Percentiles rank a stretch among this genome's conserved stretches.
Evolutionary conservation across 1,284 basidiomycete genomes (phyloP).

Genomic region (Bjerkandera adusta): DNA sequence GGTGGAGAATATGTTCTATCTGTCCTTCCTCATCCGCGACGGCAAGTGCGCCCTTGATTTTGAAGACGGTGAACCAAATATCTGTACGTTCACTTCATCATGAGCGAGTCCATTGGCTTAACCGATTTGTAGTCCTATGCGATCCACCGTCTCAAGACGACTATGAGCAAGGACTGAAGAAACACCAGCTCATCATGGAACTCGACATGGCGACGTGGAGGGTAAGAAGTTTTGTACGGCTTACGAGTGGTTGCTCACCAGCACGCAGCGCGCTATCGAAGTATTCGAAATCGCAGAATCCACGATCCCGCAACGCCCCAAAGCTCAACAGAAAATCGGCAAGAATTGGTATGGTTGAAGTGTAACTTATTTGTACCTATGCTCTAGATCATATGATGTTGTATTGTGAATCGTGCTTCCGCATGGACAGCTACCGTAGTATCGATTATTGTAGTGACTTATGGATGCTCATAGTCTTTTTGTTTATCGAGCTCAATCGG

Average conservation of each 20-base stretch:
- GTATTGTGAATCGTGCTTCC: too few relatives aligned
- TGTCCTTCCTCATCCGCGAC: conserved; percentile 88
- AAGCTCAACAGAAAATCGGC: conserved; percentile 51
- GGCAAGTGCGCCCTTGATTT: conserved; percentile 74
- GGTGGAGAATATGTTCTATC: conserved; percentile 91
- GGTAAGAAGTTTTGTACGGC: too few relatives aligned
- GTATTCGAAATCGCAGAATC: conserved; percentile 74
- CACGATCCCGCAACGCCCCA: conserved; percentile 63
- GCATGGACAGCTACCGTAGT: too few relatives aligned
- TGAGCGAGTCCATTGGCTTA: not conserved
- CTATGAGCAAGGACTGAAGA: conserved; percentile 60
- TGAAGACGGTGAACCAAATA: conserved; percentile 66
- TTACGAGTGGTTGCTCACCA: too few relatives aligned
- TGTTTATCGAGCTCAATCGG: too few relatives aligned
- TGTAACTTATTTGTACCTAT: too few relatives aligned
- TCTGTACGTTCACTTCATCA: conserved; percentile 50
- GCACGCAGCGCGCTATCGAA: conserved; percentile 76
- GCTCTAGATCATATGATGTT: too few relatives aligned
- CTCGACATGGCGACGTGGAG: conserved; percentile 82
- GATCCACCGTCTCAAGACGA: conserved; percentile 65
- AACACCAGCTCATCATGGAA: conserved; percentile 83
- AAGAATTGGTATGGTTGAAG: conserved; percentile 66
- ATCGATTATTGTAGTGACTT: too few relatives aligned
- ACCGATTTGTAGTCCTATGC: conserved; percentile 42
- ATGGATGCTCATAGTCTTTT: too few relatives aligned